These are phyloP conservation scores for Globomyces sp. DNA, from an alignment of 371 early-diverging fungal genomes.

Conservation along the genomic window DNA sequence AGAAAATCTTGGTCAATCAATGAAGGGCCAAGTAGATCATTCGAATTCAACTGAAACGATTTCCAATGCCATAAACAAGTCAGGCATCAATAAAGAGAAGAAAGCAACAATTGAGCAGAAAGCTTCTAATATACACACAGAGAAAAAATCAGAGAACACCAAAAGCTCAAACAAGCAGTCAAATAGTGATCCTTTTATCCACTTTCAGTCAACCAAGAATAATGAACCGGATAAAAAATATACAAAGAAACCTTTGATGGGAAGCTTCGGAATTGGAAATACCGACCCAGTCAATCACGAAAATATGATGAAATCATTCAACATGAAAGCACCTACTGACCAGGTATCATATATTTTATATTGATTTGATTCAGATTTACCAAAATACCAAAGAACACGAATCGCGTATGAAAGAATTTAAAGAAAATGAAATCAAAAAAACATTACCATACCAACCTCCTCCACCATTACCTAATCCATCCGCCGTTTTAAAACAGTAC, in stretches of 20 bases:
- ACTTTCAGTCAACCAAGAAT: background rate
- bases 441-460: background rate
- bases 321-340: slow-evolving; percentile 18
- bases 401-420: slow-evolving; percentile 5
- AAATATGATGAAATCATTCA: slow-evolving; percentile 17
- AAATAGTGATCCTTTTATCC: too few species aligned
- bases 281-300: slow-evolving; percentile 10
- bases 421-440: background rate
- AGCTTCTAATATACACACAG: too few species aligned
- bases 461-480: slow-evolving; percentile 17
- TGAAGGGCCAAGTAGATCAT: too few species aligned
- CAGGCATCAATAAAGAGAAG: too few species aligned
- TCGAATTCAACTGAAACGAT: too few species aligned
- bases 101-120: too few species aligned
- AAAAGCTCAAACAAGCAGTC: too few species aligned
- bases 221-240: background rate
- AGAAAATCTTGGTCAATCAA: too few species aligned
- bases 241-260: slow-evolving; percentile 10
- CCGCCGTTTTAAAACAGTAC: slow-evolving; percentile 8
- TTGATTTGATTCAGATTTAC: background rate
- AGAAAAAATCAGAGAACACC: too few species aligned
- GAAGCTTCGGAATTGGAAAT: slow-evolving; percentile 17
- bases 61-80: too few species aligned
- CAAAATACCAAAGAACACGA: slow-evolving; percentile 5
- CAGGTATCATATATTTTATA: slow-evolving; percentile 9